Evolutionary conservation across 441 rosid genomes (phyloP), one percentile per base, ranked within the genome.

Genomic region (Monsonia emarginata): DNA sequence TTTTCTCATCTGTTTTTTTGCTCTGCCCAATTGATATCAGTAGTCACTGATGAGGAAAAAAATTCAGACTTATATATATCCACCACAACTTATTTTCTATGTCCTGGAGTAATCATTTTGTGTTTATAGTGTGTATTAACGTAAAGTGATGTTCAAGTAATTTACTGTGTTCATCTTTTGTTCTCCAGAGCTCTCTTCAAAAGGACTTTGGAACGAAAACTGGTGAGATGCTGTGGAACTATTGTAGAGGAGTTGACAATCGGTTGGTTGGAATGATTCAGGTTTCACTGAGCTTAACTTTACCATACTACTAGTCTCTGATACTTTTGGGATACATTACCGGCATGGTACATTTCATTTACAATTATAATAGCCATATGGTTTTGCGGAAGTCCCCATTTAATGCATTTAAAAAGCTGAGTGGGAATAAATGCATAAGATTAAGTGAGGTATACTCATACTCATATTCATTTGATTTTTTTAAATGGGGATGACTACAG

Each of bases 201-300:
- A 90, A 80, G 76, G 95, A 87, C 68, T 93, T 86, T 70, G 98
- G 98, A 72, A 57, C 48, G 46, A 93, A 87, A 86, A 93, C 96
- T 48, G 97, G 98, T 65, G 98, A 90, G 78, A 93, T 93, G 97
- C 81, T 93, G 61, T 93, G 97, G 97, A 90, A 84, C 69, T 86
- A 87, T 78, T 77, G 96, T 65, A 83, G 97, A 82, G 98, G 98
- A 72, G 64, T 86, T 50, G 97, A 90, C 77, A 82, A 81, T 76
- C 88, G 93, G 65, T 74, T 80, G 65, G 97, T 93, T 65, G 92
- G 87, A 61, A 62, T 78, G 61, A 85, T 87, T 76, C 91, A 86
- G 96, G 98, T 91, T 61, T 74, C 83, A 52, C 56, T 50, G 34
- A 69, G 30, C 64, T 66, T 62, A 4, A 16, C 19, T 36, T 56